Percentiles rank a stretch among this genome's conserved stretches.
These are phyloP conservation scores for Kuraishia hungarica DNA, from an alignment of 805 yeast genomes.

Conservation along the genomic window DNA sequence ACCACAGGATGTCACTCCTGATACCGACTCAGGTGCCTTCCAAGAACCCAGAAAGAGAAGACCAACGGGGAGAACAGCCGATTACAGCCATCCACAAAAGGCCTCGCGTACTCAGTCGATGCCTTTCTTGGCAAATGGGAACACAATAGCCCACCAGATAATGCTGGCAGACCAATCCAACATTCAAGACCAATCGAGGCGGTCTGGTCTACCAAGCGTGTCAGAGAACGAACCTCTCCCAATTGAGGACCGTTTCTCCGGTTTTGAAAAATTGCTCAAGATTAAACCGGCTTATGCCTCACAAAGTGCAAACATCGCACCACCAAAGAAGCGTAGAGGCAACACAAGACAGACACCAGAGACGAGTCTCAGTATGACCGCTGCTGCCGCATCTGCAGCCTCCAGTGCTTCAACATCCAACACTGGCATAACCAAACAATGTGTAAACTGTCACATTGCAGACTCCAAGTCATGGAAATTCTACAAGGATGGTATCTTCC, in stretches of 20 bases:
- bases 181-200: conserved; percentile 13
- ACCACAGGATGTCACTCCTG: neutral
- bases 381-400: conserved; percentile 15
- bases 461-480: conserved; percentile 23
- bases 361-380: conserved; percentile 18
- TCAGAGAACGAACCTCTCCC: neutral
- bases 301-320: neutral
- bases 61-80: neutral
- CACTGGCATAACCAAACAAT: conserved; percentile 5
- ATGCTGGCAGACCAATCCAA: conserved; percentile 19
- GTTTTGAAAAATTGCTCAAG: conserved; percentile 15
- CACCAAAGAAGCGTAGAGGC: neutral
- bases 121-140: conserved; percentile 18
- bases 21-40: conserved; percentile 2
- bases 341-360: conserved; percentile 13
- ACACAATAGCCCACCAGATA: conserved; percentile 22
- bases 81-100: conserved; percentile 1
- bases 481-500: conserved; percentile 23
- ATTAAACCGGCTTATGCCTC: neutral
- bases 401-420: conserved; percentile 7
- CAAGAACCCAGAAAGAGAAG: neutral
- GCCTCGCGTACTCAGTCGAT: conserved; percentile 27
- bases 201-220: conserved; percentile 11
- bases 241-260: conserved; percentile 16
- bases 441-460: conserved; percentile 22